phyloP scores from a whole-genome alignment of 2,329 filamentous ascomycete species.

The Cercospora sp. region DNA sequence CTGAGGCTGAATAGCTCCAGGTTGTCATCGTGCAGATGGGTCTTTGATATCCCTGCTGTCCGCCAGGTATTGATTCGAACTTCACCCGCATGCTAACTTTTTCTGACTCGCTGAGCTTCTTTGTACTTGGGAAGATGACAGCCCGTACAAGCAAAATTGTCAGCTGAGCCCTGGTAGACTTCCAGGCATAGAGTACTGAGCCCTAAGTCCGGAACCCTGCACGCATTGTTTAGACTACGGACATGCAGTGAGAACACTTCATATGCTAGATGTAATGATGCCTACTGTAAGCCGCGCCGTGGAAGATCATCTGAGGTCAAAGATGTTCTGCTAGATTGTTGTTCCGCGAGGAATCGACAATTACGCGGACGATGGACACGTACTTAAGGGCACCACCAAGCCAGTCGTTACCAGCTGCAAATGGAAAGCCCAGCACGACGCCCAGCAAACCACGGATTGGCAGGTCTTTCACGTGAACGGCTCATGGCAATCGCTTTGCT shows the following conservation, averaged over 20 bases:
- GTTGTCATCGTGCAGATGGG: neutral
- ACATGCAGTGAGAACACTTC: neutral
- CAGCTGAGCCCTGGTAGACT: neutral
- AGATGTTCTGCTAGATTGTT: neutral
- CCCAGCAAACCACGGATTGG: neutral
- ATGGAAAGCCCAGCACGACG: neutral
- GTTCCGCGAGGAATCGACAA: neutral
- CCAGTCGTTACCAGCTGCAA: neutral
- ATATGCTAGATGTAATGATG: neutral
- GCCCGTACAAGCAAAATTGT: too few relatives aligned
- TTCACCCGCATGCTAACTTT: too few relatives aligned
- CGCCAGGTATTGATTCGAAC: neutral
- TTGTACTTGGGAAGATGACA: too few relatives aligned
- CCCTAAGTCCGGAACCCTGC: neutral
- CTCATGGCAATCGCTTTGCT: neutral
- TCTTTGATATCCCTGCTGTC: neutral
- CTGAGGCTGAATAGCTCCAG: neutral
- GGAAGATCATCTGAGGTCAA: neutral
- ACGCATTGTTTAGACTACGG: neutral
- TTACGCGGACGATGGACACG: neutral
- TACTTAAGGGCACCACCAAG: neutral
- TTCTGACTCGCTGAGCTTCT: too few relatives aligned
- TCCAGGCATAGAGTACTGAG: neutral
- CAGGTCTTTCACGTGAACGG: neutral
- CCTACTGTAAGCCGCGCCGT: neutral